Percentiles rank a stretch among this genome's conserved stretches.
These are phyloP conservation scores for Dovyalis caffra DNA, from an alignment of 345 rosid species.

Conservation along the genomic window DNA sequence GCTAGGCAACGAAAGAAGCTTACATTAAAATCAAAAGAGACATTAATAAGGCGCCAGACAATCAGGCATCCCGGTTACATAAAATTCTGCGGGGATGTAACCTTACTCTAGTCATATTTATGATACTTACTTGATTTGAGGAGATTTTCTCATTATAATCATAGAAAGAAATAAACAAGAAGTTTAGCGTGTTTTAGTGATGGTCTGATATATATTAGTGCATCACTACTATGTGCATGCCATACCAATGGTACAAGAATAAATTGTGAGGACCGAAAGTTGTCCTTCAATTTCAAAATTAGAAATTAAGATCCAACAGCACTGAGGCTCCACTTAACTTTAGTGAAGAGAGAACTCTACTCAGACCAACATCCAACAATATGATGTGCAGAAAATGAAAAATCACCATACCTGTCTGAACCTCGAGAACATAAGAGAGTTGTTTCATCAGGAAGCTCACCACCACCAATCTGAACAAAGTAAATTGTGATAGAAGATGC, in stretches of 20 bases:
- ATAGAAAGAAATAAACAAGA: not conserved
- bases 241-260: not conserved
- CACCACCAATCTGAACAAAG: constrained; percentile 77
- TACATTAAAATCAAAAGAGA: not conserved
- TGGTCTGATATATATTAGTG: not conserved
- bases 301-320: constrained; percentile 9
- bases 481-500: constrained; percentile 24
- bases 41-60: not conserved
- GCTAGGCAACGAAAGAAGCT: not conserved
- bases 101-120: not conserved
- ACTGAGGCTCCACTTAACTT: constrained; percentile 3
- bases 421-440: constrained; percentile 80
- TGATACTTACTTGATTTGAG: too few species aligned
- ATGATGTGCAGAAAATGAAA: not conserved
- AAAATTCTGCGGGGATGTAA: not conserved
- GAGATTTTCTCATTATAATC: not conserved
- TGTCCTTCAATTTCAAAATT: not conserved
- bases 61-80: not conserved
- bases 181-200: not conserved
- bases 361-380: constrained; percentile 7
- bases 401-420: constrained; percentile 76
- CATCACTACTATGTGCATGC: not conserved
- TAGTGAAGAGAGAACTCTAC: not conserved
- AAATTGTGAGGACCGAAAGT: not conserved
- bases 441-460: constrained; percentile 88